phyloP scores from a whole-genome alignment of 371 early-diverging fungal genomes.

The Mortierella sp. region DNA sequence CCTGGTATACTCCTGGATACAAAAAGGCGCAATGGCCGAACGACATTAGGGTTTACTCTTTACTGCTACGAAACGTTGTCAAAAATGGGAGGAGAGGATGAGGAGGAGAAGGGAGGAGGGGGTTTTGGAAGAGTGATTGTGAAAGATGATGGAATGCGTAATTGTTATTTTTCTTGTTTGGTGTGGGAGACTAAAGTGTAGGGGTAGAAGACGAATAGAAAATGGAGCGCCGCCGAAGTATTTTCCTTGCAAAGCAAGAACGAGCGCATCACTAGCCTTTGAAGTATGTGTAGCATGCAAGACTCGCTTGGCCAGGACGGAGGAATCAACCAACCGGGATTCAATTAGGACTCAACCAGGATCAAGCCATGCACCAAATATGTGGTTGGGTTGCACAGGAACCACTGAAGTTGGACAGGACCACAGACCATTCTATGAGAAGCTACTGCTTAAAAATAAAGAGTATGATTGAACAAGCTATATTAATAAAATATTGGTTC shows the following conservation, averaged over 20 bases:
- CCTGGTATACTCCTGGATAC: constrained; percentile 6
- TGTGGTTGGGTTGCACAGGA: constrained; percentile 4
- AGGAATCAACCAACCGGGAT: no score
- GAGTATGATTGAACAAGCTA: not conserved
- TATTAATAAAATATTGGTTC: no score
- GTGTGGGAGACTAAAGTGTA: no score
- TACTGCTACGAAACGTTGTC: not conserved
- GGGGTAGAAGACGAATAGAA: no score
- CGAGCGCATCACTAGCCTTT: no score
- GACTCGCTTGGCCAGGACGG: no score
- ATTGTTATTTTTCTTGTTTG: not conserved
- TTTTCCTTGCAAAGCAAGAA: no score
- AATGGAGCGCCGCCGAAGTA: no score
- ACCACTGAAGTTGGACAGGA: not conserved
- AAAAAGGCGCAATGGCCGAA: constrained; percentile 22
- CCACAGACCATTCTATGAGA: not conserved
- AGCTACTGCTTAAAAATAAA: not conserved
- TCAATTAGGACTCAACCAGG: no score
- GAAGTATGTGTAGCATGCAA: no score
- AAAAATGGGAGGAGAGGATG: not conserved
- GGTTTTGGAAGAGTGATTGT: not conserved
- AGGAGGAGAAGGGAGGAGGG: not conserved
- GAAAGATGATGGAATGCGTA: not conserved
- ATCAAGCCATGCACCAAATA: not conserved
- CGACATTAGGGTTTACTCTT: constrained; percentile 6